Base-by-base conservation (phyloP, 2,329 filamentous ascomycete species). In the Monilinia laxa region DNA sequence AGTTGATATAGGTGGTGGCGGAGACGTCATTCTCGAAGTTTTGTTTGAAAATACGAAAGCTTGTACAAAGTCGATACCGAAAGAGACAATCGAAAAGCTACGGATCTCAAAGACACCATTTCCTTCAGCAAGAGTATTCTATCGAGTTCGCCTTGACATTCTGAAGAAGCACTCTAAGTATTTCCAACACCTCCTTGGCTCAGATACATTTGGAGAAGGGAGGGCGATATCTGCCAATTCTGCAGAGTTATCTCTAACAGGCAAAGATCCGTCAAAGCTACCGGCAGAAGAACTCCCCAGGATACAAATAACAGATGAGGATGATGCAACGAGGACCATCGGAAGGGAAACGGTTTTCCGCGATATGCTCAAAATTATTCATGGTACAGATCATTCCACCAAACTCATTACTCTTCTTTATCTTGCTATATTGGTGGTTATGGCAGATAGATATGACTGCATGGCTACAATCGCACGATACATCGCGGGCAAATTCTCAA, bases 361-460 rank as follows among this genome's bases (percentile, higher is more conserved):
- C 59, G 90, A 92, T 74, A 85, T 93, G 71, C 78, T 93, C 31
- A 80, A 83, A 23, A 84, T 90, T 23, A 79, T 92, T 23, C 90
- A 93, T 74, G 82, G 82, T 28, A 78, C 79, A 58, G 82, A 70
- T 20, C 72, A 71, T 52, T 35, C 66, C 12, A 77, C 76, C 2
- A 77, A 74, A 1, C 80, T 83, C 25, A 84, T 83, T 20, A 82
- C 91, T 70, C 78, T 84, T 35, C 72, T 72, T 9, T 89, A 89
- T 70, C 80, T 90, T 14, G 85, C 87, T 18, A 89, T 88, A 1
- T 79, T 93, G 52, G 86, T 88, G 52, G 83, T 92, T 62, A 83
- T 91, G 66, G 89, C 90, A 12, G 90, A 93, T 76, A 85, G 89
- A 55, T 93, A 92, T 77, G 88, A 90, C 77, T 89, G 88, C 68